These are phyloP conservation scores for Orbilia brochopaga DNA, from an alignment of 2,329 filamentous ascomycete species.

Conservation along the genomic window DNA sequence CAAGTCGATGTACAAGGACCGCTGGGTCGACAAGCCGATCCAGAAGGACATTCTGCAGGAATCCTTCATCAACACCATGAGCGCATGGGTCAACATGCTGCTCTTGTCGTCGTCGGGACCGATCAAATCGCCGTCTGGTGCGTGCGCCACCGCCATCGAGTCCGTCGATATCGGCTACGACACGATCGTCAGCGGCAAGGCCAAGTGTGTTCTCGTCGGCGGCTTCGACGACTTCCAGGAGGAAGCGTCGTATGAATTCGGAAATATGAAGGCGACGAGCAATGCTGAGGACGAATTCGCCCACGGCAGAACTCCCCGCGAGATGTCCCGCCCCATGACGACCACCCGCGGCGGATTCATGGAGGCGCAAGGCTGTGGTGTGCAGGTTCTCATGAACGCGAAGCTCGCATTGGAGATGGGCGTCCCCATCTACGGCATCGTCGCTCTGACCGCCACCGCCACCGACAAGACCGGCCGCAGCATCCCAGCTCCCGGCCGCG, in stretches of 20 bases:
- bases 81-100: slow-evolving; percentile 99
- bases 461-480: slow-evolving; percentile 99
- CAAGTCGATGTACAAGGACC: slow-evolving; percentile 97
- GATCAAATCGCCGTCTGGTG: slow-evolving; percentile 98
- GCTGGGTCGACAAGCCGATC: slow-evolving; percentile 92
- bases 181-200: slow-evolving; percentile 98
- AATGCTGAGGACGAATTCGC: slow-evolving; percentile 96
- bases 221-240: slow-evolving; percentile 99
- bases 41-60: slow-evolving; percentile 99
- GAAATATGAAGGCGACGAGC: slow-evolving; percentile 99
- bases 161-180: slow-evolving; percentile 98
- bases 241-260: slow-evolving; percentile 98
- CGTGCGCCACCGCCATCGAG: slow-evolving; percentile 95
- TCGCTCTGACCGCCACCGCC: slow-evolving; percentile 91
- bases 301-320: slow-evolving; percentile 89
- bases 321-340: slow-evolving; percentile 97
- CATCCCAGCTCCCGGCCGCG: slow-evolving; percentile 92
- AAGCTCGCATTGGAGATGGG: slow-evolving; percentile 97
- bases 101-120: slow-evolving; percentile 94
- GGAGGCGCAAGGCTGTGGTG: slow-evolving; percentile 98
- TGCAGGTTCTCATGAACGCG: slow-evolving; percentile 98
- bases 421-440: slow-evolving; percentile 92
- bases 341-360: slow-evolving; percentile 98
- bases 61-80: slow-evolving; percentile 99
- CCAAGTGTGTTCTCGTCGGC: slow-evolving; percentile 94